These are phyloP conservation scores for Trichosporon sp. DNA, from an alignment of 1,284 basidiomycete genomes.

Conservation along the genomic window DNA sequence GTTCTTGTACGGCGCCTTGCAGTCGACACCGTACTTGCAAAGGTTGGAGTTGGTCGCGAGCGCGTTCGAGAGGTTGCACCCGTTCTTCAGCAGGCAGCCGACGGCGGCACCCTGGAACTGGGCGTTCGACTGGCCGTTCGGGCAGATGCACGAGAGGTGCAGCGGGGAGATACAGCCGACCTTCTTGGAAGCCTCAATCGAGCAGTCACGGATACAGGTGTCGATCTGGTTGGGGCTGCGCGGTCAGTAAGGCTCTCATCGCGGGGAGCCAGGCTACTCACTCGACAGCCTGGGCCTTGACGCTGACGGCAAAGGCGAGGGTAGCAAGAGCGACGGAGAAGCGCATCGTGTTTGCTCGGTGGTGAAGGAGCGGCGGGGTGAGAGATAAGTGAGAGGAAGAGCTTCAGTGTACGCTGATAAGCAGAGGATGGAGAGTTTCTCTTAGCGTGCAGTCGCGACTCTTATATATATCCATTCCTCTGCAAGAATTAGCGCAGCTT, in stretches of 20 bases:
- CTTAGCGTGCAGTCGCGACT: neutral
- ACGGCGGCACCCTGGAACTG: conserved; percentile 9
- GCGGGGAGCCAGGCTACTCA: neutral
- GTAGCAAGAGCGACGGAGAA: neutral
- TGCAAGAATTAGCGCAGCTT: neutral
- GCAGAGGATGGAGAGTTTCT: neutral
- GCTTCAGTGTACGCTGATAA: neutral
- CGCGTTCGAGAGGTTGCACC: neutral
- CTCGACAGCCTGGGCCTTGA: neutral
- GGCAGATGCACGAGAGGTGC: conserved; percentile 10
- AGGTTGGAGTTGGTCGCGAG: neutral
- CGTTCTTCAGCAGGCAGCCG: conserved; percentile 1
- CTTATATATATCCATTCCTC: neutral
- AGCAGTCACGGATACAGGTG: conserved; percentile 9
- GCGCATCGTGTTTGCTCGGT: neutral
- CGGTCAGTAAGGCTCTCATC: neutral
- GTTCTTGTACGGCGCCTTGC: neutral
- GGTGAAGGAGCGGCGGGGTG: neutral
- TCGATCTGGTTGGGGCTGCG: conserved; percentile 14
- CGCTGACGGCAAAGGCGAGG: conserved; percentile 8
- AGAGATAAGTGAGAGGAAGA: neutral
- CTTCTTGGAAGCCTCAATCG: conserved; percentile 2
- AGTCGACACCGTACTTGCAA: conserved; percentile 13
- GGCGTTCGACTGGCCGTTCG: neutral
- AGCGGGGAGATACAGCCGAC: conserved; percentile 16